Evolutionary conservation across 148 eudicot genomes (phyloP), one percentile per base, ranked within the genome.

Genomic region (Silene uniflora): DNA sequence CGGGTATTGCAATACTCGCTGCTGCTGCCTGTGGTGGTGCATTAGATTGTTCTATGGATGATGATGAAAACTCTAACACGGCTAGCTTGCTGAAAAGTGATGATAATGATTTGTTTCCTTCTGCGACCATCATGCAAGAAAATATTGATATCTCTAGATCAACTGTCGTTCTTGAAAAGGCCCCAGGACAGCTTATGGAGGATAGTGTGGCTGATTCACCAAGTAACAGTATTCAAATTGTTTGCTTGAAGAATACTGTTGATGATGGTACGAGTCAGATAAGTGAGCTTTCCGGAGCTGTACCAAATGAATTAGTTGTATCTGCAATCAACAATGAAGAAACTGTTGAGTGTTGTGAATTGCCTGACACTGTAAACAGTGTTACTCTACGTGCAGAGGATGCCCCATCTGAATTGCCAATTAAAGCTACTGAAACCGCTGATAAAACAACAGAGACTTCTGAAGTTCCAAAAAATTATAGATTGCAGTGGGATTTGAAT

Each of bases 401-500:
- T 44, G 68, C 83, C 39, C 39, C 69, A 42, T 61, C 27, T 75
- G 67, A 63, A 32, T 71, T 75, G 39, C 58, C 46, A 12, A 59
- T n/a, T 17, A 47, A 69, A 4, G 59, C 0, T 49, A 16, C 44
- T 19, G 69, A 61, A n/a, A 66, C 60, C 76, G 67, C 74, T 47
- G 69, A 58, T 22, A 47, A 72, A n/a, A 12, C 42, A 10, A n/a
- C 62, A 11, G 77, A 73, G 18, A 70, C 71, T 13, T 75, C 78
- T 73, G 59, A 79, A 70, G 62, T 77, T 67, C 60, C 62, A 2
- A 81, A 82, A 69, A 85, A 77, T 74, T 80, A 54, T 24, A 72
- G 91, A 68, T 75, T 81, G 23, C 89, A 88, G 61, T 91, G 97
- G 97, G 97, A 91, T 78, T 76, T 91, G 67, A 91, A 89, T 66